phyloP scores from a whole-genome alignment of 768 basidiomycete genomes.

The Collybia mongolica region DNA sequence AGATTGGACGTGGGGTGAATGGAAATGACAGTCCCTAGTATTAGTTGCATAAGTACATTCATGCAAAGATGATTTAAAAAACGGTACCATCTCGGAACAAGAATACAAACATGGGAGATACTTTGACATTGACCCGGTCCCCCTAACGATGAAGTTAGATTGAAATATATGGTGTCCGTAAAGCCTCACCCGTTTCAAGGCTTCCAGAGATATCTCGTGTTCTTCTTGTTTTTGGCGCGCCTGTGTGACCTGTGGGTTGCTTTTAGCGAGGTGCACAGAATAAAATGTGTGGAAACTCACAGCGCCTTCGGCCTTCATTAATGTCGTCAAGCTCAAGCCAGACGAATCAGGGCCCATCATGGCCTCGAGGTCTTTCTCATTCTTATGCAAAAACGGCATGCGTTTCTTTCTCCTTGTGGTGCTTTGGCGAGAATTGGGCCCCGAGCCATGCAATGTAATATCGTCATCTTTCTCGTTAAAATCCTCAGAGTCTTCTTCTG shows the following conservation, averaged over 20 bases:
- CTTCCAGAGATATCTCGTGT: conserved; percentile 14
- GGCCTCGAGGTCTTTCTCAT: conserved; percentile 14
- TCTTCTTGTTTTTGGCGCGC: conserved; percentile 11
- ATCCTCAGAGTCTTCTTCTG: conserved; percentile 6
- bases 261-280: conserved; percentile 2
- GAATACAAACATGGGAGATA: conserved; percentile 65
- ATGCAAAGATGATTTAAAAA: not conserved
- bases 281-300: not conserved
- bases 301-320: conserved; percentile 7
- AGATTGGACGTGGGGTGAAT: conserved; percentile 46
- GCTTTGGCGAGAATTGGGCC: conserved; percentile 1
- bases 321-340: conserved; percentile 9
- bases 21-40: conserved; percentile 56
- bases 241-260: conserved; percentile 1
- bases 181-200: conserved; percentile 16
- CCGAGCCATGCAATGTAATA: conserved; percentile 6
- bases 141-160: conserved; percentile 20
- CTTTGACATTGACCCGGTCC: conserved; percentile 52
- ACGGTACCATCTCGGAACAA: conserved; percentile 53
- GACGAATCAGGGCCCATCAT: conserved; percentile 9
- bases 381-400: conserved; percentile 5
- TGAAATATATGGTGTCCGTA: not conserved
- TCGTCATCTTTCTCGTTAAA: conserved; percentile 9
- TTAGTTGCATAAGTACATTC: not conserved
- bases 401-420: conserved; percentile 7